A percentile compares a stretch with the other conserved stretches of the same genome.
Evolutionary conservation across 2,329 filamentous ascomycete species (phyloP).

Genomic region (Verticillium isaacii): DNA sequence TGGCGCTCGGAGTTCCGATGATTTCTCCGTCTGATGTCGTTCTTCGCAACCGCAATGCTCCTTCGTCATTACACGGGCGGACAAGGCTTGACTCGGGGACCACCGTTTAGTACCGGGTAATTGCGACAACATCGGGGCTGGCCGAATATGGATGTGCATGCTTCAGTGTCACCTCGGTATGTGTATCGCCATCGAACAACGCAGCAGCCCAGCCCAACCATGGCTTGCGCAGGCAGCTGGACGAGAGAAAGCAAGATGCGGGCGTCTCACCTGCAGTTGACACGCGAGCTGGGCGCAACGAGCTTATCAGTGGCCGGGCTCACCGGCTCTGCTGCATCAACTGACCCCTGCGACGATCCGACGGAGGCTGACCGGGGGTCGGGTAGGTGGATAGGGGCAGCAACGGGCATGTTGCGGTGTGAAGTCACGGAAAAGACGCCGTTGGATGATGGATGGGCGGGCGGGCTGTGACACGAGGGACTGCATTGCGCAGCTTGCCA

Average conservation of each 20-base stretch:
- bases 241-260: not conserved
- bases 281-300: not conserved
- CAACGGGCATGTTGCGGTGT: not conserved
- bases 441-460: not conserved
- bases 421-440: not conserved
- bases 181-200: not conserved
- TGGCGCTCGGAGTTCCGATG: not conserved
- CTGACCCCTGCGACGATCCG: not conserved
- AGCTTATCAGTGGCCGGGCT: not conserved
- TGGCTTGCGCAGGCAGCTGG: not conserved
- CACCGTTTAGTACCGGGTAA: not conserved
- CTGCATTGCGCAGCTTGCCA: not conserved
- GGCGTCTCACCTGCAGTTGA: not conserved
- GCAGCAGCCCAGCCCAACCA: not conserved
- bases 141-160: not conserved
- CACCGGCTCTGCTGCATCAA: not conserved
- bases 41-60: not conserved
- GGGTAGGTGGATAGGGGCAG: not conserved
- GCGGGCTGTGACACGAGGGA: not conserved
- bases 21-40: not conserved
- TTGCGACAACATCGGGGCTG: not conserved
- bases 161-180: not conserved
- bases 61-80: not conserved
- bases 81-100: not conserved
- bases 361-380: not conserved